Evolutionary conservation across 2,329 filamentous ascomycete species (phyloP), one percentile per base, ranked within the genome.

Genomic region (Fusarium praegraminearum): DNA sequence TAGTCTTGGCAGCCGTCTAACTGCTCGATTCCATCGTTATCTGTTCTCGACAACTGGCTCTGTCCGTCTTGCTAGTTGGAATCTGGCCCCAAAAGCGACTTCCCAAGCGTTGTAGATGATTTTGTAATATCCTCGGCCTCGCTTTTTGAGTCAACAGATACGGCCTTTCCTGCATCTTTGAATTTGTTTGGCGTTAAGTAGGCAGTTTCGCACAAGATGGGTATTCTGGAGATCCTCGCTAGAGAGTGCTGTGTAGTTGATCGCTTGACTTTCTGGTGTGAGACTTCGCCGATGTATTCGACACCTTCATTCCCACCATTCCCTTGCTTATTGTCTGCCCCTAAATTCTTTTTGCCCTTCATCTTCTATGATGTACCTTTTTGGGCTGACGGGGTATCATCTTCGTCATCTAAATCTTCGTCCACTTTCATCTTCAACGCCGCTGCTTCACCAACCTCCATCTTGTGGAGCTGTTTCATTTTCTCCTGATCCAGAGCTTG

Each of bases 381-480:
- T 46, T 74, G 62, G 26, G 65, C 66, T 13, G 73, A 58, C 7
- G 69, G 59, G 33, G 73, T 75, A 47, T 79, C 76, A 22, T 79
- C 78, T 30, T 82, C 80, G 7, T 83, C 81, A 1, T 81, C 80
- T 2, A 80, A 76, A 3, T 81, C 80, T 3, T 78, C 77, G 18
- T 81, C 79, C 26, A 81, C 73, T 53, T 78, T 76, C 75, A 77
- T 78, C 57, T 76, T 78, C 7, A 89, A 77, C 11, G 86, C 87
- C 3, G 82, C 83, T 15, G 86, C 87, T 73, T 89, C 87, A 59
- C 83, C 85, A 3, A 87, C 83, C 70, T 89, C 87, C 87, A 89
- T 89, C 71, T 84, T 81, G 72, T 88, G 87, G 18, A 89, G 80
- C 55, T 83, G 85, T 59, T 86, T 82, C 52, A 78, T 54, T 76